Percentiles rank a stretch among this genome's conserved stretches.
phyloP scores from a whole-genome alignment of 306 rosid genomes.

The Fragaria iinumae region DNA sequence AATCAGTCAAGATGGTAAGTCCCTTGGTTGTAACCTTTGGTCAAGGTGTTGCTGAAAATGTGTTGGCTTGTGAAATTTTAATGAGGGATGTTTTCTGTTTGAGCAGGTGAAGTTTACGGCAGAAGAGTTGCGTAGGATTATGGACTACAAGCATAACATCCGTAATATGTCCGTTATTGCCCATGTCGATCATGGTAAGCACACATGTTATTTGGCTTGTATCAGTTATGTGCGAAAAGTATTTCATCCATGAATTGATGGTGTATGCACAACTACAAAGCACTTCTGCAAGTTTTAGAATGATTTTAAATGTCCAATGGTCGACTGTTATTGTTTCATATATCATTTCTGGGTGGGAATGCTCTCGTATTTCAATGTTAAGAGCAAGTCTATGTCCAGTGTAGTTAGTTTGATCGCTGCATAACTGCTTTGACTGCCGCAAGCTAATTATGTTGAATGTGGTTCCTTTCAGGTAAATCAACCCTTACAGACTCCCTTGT shows the following conservation, averaged over 20 bases:
- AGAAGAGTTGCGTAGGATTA: conserved; percentile 81
- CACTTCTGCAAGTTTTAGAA: neutral
- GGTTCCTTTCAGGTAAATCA: conserved; percentile 27
- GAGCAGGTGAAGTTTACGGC: conserved; percentile 96
- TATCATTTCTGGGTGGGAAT: neutral
- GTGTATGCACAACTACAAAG: neutral
- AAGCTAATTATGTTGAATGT: neutral
- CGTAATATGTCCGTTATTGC: conserved; percentile 98
- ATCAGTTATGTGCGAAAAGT: neutral
- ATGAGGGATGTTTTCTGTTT: neutral
- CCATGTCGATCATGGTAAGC: conserved; percentile 90
- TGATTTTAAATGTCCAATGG: neutral
- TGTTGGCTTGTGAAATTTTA: conserved; percentile 9
- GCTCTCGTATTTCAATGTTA: neutral
- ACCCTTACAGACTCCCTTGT: conserved; percentile 89
- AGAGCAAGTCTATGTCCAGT: neutral
- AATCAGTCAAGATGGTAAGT: conserved; percentile 63
- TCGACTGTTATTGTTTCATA: neutral
- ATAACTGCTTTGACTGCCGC: neutral
- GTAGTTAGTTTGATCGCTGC: neutral
- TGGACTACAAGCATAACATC: conserved; percentile 83
- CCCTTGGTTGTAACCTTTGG: neutral
- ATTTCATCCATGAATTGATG: neutral
- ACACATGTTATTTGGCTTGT: conserved; percentile 18
- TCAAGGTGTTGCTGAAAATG: neutral